phyloP scores from a whole-genome alignment of 140 eudicot species.

The Erigeron philadelphicus region DNA sequence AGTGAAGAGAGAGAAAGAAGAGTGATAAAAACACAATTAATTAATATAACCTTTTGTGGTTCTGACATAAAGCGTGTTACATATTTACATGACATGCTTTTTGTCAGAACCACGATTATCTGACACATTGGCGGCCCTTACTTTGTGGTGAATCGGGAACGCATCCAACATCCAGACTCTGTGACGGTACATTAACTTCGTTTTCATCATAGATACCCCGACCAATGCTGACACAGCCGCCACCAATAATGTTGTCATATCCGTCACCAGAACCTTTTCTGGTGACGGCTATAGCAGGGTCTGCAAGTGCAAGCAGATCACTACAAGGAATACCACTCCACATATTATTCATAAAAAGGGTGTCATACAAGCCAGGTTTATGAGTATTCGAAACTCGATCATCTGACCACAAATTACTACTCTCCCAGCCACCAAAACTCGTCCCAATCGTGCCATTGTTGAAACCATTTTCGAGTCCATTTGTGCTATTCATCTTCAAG shows the following conservation, averaged over 20 bases:
- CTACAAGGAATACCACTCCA: constrained; percentile 36
- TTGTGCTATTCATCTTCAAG: constrained; percentile 25
- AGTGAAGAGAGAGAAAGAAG: no score
- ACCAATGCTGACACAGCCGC: not conserved
- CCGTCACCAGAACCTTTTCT: constrained; percentile 7
- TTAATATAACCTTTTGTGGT: no score
- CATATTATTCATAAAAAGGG: constrained; percentile 23
- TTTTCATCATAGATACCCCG: not conserved
- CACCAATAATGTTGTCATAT: not conserved
- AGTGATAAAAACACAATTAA: no score
- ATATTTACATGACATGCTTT: not conserved
- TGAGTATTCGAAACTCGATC: not conserved
- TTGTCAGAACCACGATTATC: not conserved
- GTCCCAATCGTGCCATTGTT: not conserved
- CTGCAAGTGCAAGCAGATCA: constrained; percentile 52
- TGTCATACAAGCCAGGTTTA: not conserved
- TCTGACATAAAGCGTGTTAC: no score
- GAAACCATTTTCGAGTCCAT: constrained; percentile 22
- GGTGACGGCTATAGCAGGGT: constrained; percentile 26
- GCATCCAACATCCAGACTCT: constrained; percentile 4
- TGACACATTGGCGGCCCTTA: not conserved
- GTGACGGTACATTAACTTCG: constrained; percentile 4
- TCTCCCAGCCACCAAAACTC: constrained; percentile 24
- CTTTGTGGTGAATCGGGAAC: constrained; percentile 17
- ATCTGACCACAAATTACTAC: not conserved